Evolutionary conservation across 73 alveolate species (phyloP).

Genomic region (Blepharisma japonicum): DNA sequence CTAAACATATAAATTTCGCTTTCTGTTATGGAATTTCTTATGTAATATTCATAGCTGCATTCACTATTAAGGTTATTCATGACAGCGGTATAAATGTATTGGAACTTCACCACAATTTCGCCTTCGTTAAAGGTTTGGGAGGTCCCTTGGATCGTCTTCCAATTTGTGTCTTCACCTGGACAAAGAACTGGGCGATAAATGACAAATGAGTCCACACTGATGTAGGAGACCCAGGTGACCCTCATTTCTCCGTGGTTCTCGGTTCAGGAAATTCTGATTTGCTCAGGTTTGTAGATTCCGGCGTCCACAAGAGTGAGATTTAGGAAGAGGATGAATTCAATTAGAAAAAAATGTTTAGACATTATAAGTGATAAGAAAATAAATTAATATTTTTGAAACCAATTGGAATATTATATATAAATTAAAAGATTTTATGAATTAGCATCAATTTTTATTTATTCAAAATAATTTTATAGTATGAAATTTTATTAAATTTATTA

Average conservation of each 20-base stretch:
- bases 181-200: neutral
- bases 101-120: neutral
- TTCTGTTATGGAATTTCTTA: neutral
- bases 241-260: neutral
- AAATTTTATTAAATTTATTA: too few species aligned
- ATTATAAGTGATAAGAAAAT: too few species aligned
- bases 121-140: conserved; percentile 6
- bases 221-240: neutral
- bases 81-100: conserved; percentile 15
- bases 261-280: neutral
- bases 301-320: too few species aligned
- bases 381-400: too few species aligned
- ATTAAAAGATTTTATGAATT: too few species aligned
- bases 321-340: too few species aligned
- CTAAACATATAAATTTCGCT: neutral
- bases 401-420: too few species aligned
- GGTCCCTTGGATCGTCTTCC: neutral
- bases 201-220: neutral
- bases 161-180: neutral
- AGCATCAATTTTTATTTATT: too few species aligned
- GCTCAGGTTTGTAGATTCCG: neutral
- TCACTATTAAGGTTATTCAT: conserved; percentile 4
- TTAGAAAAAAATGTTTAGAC: too few species aligned
- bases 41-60: neutral
- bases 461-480: too few species aligned